Evolutionary conservation across 108 stramenopile species (phyloP).

Genomic region (Cyclotella choctawhatcheeana): DNA sequence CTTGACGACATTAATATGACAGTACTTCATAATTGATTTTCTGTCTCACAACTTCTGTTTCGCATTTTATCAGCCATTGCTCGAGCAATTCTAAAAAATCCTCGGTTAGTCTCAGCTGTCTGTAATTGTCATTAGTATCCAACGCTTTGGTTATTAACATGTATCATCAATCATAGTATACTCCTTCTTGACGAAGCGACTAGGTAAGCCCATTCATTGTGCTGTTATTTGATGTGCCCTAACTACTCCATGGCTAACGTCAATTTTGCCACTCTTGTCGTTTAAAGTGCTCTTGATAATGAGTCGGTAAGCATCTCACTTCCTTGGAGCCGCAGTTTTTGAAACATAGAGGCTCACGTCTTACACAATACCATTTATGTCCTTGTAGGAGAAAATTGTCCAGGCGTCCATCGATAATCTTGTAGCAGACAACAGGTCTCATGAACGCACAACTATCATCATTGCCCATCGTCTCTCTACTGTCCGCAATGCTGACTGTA

Average conservation of each 20-base stretch:
- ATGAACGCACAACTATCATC: conserved; percentile 32
- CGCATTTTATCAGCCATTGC: no score
- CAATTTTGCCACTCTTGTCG: no score
- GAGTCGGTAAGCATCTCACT: no score
- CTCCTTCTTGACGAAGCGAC: conserved; percentile 59
- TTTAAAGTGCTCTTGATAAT: conserved; percentile 53
- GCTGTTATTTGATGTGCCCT: neutral
- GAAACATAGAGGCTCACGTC: no score
- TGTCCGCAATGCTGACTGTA: conserved; percentile 76
- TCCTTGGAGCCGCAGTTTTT: no score
- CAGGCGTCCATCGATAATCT: conserved; percentile 50
- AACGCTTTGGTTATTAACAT: no score
- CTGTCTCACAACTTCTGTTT: no score
- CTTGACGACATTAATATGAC: no score
- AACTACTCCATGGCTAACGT: no score
- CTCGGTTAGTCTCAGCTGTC: neutral
- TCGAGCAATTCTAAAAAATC: conserved; percentile 57
- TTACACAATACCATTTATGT: no score
- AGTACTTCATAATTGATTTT: no score
- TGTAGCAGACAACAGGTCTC: conserved; percentile 29
- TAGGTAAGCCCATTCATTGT: neutral
- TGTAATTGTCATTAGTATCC: neutral
- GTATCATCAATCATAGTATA: conserved; percentile 38
- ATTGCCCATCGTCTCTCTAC: conserved; percentile 71
- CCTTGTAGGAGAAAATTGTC: conserved; percentile 53